Percentiles rank a stretch among this genome's conserved stretches.
Evolutionary conservation across 148 eudicot species (phyloP).

Genomic region (Rhododendron simsii): DNA sequence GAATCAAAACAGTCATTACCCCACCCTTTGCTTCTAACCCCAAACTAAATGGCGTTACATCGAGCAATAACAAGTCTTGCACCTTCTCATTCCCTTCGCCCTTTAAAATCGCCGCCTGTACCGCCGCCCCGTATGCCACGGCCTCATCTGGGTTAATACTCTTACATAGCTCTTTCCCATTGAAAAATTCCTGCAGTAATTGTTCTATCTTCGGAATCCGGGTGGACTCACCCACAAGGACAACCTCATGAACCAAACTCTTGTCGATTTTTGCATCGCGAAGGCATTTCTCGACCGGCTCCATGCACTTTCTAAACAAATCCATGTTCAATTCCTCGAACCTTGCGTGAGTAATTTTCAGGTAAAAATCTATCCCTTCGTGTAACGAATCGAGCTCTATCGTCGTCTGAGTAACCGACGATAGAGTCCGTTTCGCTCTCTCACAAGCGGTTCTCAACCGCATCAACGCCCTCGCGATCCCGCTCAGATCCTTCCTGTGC

Average conservation of each 20-base stretch:
- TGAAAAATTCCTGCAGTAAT: not conserved
- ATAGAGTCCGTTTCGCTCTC: not conserved
- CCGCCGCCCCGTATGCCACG: not conserved
- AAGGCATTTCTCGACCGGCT: not conserved
- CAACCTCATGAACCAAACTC: not conserved
- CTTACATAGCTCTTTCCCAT: not conserved
- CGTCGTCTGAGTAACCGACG: not conserved
- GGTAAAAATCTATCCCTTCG: not conserved
- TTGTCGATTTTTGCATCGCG: not conserved
- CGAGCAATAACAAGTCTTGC: not conserved
- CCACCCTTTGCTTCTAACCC: not conserved
- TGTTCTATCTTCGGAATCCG: not conserved
- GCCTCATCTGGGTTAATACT: conserved; percentile 1
- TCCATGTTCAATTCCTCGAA: conserved; percentile 5
- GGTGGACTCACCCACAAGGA: not conserved
- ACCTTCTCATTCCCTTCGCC: not conserved
- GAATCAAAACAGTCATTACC: too few species aligned
- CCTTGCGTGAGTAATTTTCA: not conserved
- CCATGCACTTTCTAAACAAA: not conserved
- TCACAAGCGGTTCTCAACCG: not conserved
- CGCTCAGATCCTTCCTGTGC: conserved; percentile 1
- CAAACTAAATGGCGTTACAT: not conserved
- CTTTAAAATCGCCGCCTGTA: not conserved
- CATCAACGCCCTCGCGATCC: not conserved
- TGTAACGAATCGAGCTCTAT: not conserved